These are phyloP conservation scores for Nannochloropsis limnetica DNA, from an alignment of 352 stramenopile species.

Conservation along the genomic window DNA sequence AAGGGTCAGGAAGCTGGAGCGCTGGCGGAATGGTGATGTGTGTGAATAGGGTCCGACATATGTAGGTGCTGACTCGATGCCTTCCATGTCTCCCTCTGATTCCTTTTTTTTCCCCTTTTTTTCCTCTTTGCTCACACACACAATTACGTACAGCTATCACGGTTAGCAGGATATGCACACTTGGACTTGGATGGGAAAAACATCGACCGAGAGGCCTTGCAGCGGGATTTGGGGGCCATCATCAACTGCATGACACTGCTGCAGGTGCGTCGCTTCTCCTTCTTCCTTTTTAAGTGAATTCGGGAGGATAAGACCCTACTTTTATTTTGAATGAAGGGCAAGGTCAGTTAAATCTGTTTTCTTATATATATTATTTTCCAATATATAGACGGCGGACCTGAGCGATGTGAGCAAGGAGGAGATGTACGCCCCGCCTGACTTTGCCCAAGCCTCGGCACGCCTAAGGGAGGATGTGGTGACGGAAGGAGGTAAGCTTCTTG, in stretches of 20 bases:
- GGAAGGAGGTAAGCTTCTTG: not conserved
- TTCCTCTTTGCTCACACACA: not conserved
- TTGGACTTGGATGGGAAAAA: not conserved
- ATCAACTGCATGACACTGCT: slow-evolving; percentile 31
- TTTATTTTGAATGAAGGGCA: not conserved
- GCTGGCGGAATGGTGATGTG: not conserved
- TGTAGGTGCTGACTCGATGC: not conserved
- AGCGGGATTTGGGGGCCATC: not conserved
- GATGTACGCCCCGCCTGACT: not conserved
- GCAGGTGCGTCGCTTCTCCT: not conserved
- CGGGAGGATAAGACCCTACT: not conserved
- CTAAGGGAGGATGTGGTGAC: slow-evolving; percentile 25
- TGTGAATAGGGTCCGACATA: not conserved
- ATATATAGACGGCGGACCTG: not conserved
- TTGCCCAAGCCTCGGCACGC: not conserved
- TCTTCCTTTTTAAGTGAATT: not conserved
- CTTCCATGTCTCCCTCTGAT: not conserved
- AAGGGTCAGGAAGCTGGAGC: not conserved
- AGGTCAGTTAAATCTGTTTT: not conserved
- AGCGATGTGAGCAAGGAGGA: slow-evolving; percentile 22
- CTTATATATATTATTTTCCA: not conserved
- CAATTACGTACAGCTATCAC: not conserved
- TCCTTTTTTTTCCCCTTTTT: not conserved
- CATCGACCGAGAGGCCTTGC: not conserved
- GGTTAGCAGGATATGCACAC: not conserved